Conservation (phyloP, 495 filamentous ascomycete species). For the Bryoglossum gracile region DNA sequence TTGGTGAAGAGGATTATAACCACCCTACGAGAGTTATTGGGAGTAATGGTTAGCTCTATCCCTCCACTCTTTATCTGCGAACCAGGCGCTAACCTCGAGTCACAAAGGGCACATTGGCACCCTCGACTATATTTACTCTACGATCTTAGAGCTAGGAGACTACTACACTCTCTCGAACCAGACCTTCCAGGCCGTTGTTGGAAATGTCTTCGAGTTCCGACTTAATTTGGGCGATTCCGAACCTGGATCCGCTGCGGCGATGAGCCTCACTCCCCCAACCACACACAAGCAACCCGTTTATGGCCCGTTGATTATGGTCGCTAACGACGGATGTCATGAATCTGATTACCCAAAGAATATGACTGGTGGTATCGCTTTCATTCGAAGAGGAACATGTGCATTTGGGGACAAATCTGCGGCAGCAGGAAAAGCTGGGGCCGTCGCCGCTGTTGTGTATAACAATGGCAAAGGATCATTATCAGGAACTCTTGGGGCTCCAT, state of each 20-base stretch:
- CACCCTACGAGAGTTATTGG: conserved; percentile 61
- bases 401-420: conserved; percentile 53
- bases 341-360: conserved; percentile 37
- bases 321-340: conserved; percentile 41
- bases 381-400: conserved; percentile 50
- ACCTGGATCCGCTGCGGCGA: conserved; percentile 42
- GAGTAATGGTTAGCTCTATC: conserved; percentile 40
- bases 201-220: conserved; percentile 49
- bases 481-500: conserved; percentile 48
- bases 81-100: conserved; percentile 10
- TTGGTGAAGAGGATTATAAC: conserved; percentile 45
- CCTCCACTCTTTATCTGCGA: neutral
- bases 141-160: conserved; percentile 39
- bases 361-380: conserved; percentile 46
- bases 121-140: conserved; percentile 51
- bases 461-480: conserved; percentile 39
- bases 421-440: conserved; percentile 49
- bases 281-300: conserved; percentile 46
- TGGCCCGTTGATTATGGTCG: conserved; percentile 34
- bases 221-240: conserved; percentile 47
- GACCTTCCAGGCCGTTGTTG: conserved; percentile 50
- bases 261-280: conserved; percentile 55
- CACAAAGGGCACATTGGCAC: conserved; percentile 49
- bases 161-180: conserved; percentile 55
- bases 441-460: conserved; percentile 57